Conservation (phyloP, 2,329 filamentous ascomycete species). For the Coniella lustricola region DNA sequence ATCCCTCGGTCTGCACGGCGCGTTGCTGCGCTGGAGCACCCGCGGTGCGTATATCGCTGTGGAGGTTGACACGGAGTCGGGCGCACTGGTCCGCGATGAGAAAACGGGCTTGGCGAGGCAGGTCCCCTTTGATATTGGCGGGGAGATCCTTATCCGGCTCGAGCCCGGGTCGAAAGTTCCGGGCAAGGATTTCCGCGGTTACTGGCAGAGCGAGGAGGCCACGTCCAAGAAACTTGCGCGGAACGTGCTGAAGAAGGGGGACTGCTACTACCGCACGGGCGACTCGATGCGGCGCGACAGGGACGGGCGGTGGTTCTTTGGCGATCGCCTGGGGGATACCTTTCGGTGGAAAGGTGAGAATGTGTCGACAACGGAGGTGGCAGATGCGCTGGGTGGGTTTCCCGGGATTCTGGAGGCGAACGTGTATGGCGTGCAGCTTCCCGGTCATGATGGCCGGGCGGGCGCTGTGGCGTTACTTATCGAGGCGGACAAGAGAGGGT, state of each 20-base stretch:
- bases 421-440: slow-evolving; percentile 61
- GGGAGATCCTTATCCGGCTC: slow-evolving; percentile 66
- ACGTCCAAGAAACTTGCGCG: slow-evolving; percentile 59
- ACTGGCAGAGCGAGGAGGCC: slow-evolving; percentile 60
- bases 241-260: slow-evolving; percentile 60
- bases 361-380: slow-evolving; percentile 60
- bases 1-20: slow-evolving; percentile 65
- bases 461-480: slow-evolving; percentile 58
- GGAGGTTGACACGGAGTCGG: slow-evolving; percentile 60
- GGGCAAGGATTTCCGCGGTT: slow-evolving; percentile 58
- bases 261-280: slow-evolving; percentile 62
- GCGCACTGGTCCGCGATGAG: slow-evolving; percentile 58
- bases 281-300: slow-evolving; percentile 55
- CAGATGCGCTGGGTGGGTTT: slow-evolving; percentile 53
- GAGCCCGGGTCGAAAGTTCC: slow-evolving; percentile 27
- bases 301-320: slow-evolving; percentile 63
- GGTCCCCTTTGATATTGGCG: slow-evolving; percentile 58
- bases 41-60: slow-evolving; percentile 57
- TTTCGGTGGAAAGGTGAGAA: slow-evolving; percentile 71
- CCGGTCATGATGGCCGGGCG: slow-evolving; percentile 60
- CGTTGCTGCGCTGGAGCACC: slow-evolving; percentile 46
- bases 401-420: slow-evolving; percentile 58
- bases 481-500: slow-evolving; percentile 35
- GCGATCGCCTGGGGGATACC: slow-evolving; percentile 64
- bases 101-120: slow-evolving; percentile 61